phyloP scores from a whole-genome alignment of 2,329 filamentous ascomycete genomes.

The Fonsecaea pugnacius region DNA sequence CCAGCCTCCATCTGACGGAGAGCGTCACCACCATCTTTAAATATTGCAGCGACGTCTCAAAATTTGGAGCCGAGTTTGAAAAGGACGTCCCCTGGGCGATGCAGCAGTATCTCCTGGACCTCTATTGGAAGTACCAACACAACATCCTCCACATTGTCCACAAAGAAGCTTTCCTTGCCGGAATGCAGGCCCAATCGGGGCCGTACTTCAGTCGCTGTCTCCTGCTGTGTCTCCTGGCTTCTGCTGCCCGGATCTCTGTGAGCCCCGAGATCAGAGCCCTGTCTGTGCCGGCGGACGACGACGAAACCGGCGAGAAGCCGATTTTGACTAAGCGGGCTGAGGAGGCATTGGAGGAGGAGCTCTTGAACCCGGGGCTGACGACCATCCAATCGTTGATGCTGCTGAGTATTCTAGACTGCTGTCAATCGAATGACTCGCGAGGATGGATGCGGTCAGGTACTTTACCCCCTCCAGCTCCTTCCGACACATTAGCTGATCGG shows the following conservation, averaged over 20 bases:
- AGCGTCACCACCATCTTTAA: conserved; percentile 15
- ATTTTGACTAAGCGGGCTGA: conserved; percentile 12
- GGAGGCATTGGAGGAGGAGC: conserved; percentile 22
- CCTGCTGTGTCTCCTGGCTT: conserved; percentile 24
- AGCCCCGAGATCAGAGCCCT: conserved; percentile 18
- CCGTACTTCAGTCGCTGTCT: conserved; percentile 25
- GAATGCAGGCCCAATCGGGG: conserved; percentile 9
- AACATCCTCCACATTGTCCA: conserved; percentile 20
- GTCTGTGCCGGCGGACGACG: conserved; percentile 12
- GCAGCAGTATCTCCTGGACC: conserved; percentile 23
- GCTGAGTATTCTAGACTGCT: conserved; percentile 20
- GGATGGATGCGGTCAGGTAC: conserved; percentile 27
- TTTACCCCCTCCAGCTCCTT: background rate
- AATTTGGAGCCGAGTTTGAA: conserved; percentile 16
- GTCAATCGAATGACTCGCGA: conserved; percentile 19
- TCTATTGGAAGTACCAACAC: conserved; percentile 28
- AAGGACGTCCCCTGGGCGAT: conserved; percentile 23
- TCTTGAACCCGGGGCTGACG: conserved; percentile 16
- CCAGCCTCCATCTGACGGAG: conserved; percentile 21
- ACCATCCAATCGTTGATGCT: conserved; percentile 23
- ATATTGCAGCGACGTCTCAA: conserved; percentile 20
- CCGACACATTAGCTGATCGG: background rate
- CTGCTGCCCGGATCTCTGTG: conserved; percentile 18
- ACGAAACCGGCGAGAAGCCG: conserved; percentile 7
- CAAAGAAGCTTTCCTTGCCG: conserved; percentile 26